phyloP scores from a whole-genome alignment of 78 protist species.

The Dictyostelium citrinum region DNA sequence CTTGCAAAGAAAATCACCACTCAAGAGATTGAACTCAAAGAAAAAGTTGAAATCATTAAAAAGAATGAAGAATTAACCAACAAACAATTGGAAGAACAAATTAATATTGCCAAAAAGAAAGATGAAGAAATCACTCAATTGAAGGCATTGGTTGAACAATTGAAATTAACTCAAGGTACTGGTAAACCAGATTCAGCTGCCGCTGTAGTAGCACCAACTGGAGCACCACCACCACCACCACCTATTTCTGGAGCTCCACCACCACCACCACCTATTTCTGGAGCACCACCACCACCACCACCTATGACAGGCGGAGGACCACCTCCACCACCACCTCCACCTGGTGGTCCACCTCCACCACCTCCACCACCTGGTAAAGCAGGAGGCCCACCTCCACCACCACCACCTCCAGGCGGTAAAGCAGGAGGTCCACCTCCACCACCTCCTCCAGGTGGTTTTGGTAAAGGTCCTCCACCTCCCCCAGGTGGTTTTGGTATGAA shows the following conservation, averaged over 20 bases:
- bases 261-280: conserved; percentile 42
- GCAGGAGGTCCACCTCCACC: conserved; percentile 59
- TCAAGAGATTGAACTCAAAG: conserved; percentile 62
- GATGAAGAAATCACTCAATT: conserved; percentile 45
- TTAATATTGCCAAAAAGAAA: not conserved
- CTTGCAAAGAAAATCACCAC: conserved; percentile 36
- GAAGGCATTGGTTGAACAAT: conserved; percentile 2
- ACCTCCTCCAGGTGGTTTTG: conserved; percentile 22
- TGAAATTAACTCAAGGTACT: not conserved
- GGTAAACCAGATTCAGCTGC: not conserved
- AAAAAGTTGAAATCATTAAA: conserved; percentile 38
- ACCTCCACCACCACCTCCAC: conserved; percentile 57
- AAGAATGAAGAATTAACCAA: conserved; percentile 37
- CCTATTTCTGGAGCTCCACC: conserved; percentile 40
- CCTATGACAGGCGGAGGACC: conserved; percentile 9
- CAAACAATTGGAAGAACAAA: conserved; percentile 40
- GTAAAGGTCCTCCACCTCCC: conserved; percentile 67
- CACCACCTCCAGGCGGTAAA: not conserved
- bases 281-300: conserved; percentile 60
- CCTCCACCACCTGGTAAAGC: conserved; percentile 40
- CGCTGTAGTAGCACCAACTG: not conserved
- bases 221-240: conserved; percentile 56
- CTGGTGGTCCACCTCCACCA: conserved; percentile 37
- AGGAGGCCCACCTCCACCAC: conserved; percentile 73
- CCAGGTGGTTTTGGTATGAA: conserved; percentile 28